A percentile compares a stretch with the other conserved stretches of the same genome.
Conservation (phyloP, 495 filamentous ascomycete genomes). For the Penicillium canariense region DNA sequence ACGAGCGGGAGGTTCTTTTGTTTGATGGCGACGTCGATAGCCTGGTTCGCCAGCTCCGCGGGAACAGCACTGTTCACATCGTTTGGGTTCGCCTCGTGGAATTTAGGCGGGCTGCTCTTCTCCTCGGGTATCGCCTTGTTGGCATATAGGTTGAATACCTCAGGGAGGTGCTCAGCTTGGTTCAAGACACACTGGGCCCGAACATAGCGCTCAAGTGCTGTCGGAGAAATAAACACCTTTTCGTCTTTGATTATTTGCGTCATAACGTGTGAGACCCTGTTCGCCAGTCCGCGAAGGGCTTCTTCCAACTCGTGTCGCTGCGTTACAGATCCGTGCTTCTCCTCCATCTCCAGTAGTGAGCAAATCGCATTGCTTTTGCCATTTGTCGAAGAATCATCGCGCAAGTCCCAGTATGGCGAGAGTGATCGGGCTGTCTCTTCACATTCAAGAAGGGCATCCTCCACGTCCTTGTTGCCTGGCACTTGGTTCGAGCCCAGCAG, state of each 20-base stretch:
- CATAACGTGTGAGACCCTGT: constrained; percentile 51
- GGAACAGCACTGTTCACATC: constrained; percentile 70
- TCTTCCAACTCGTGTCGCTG: not conserved
- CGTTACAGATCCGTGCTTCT: constrained; percentile 28
- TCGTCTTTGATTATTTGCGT: constrained; percentile 70
- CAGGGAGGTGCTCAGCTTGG: constrained; percentile 69
- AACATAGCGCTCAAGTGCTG: constrained; percentile 67
- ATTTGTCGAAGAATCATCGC: constrained; percentile 13
- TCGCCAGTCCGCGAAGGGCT: constrained; percentile 25
- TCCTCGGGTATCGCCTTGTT: constrained; percentile 72
- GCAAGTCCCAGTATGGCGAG: constrained; percentile 27
- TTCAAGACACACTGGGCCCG: constrained; percentile 67
- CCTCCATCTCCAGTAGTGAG: constrained; percentile 51
- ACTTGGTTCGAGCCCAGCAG: constrained; percentile 32
- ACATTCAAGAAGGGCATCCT: constrained; percentile 44
- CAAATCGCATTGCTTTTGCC: constrained; percentile 44
- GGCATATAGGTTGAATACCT: constrained; percentile 78
- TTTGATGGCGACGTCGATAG: constrained; percentile 73
- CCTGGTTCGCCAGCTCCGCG: constrained; percentile 58
- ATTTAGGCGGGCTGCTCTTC: constrained; percentile 55
- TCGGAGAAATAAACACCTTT: constrained; percentile 75
- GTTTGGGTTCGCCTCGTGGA: constrained; percentile 61
- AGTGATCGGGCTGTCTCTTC: constrained; percentile 39
- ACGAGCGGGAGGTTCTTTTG: constrained; percentile 71
- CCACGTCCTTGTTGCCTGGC: constrained; percentile 39